Evolutionary conservation across 176 grass and related monocot species (phyloP), one percentile per base, ranked within the genome.

Genomic region (Pharus latifolius): DNA sequence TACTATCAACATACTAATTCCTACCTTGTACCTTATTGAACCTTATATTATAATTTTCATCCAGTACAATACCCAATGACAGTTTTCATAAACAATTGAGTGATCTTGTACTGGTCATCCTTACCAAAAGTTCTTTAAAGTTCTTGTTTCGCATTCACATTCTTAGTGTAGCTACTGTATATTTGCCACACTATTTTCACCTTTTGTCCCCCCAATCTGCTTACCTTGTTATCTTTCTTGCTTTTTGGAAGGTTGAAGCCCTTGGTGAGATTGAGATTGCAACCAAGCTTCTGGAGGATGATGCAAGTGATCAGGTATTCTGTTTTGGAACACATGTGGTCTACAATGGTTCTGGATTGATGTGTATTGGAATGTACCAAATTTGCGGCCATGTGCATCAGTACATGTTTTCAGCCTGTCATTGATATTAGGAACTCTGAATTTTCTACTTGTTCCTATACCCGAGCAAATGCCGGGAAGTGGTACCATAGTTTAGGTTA

Each of bases 221-320:
- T 80, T 10, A 71, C 37, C 22, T 23, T 69, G 1, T 60, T 65
- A 52, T 14, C 23, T 67, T 32, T 70, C 32, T 30, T 87, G 31
- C 29, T 35, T 16, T 23, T 65, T 75, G 67, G 13, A 78, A 97
- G 94, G 89, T 90, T 51, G 88, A 92, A 85, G 87, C 89, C 73
- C 83, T 97, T 73, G 89, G 70, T 57, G 89, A 97, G 70, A 97
- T 97, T 76, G 94, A 88, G 74, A 92, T 97, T 85, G 94, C 94
- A 67, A 90, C 89, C 49, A 97, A 97, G 60, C 80, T 97, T 87
- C 63, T 97, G 38, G 84, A 90, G 65, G 78, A 78, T 74, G 78
- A 90, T 73, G 73, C 62, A 73, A 83, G 80, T 80, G 70, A 74
- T 40, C 70, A 90, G 89, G 94, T 90, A 84, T 70, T 30, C 10